These are phyloP conservation scores for Fagopyrum tataricum DNA, from an alignment of 148 eudicot genomes.

Conservation along the genomic window DNA sequence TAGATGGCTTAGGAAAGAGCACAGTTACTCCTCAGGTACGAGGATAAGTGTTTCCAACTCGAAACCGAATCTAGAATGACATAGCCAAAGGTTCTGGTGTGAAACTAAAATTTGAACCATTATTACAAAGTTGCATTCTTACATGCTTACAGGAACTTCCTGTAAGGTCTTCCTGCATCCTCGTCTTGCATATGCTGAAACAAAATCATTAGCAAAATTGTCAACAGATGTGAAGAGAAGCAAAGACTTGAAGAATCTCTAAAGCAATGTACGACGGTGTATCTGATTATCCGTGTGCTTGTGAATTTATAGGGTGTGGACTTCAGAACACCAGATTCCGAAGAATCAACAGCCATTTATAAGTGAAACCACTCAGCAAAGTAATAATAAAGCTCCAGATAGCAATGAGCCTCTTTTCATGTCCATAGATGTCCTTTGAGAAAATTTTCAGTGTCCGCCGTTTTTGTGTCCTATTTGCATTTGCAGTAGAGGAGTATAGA, in stretches of 20 bases:
- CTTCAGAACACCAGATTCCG: neutral
- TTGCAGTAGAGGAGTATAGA: no score
- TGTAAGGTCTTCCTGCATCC: constrained; percentile 73
- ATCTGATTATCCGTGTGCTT: no score
- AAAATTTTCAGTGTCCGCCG: no score
- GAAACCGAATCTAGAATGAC: constrained; percentile 6
- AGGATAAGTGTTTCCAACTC: neutral
- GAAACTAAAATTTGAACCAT: constrained; percentile 22
- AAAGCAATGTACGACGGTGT: no score
- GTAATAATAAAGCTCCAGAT: no score
- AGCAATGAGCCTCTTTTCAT: no score
- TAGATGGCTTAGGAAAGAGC: neutral
- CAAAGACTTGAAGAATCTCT: neutral
- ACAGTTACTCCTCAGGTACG: neutral
- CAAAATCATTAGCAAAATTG: constrained; percentile 14
- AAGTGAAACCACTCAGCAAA: no score
- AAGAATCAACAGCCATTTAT: no score
- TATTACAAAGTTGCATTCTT: constrained; percentile 18
- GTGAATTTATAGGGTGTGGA: no score
- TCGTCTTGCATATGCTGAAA: constrained; percentile 83
- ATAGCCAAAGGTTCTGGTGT: constrained; percentile 13
- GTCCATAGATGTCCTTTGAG: no score
- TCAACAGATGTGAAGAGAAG: constrained; percentile 5
- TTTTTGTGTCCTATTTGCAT: no score
- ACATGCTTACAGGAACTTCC: constrained; percentile 49